Base-by-base conservation (phyloP, 1,284 basidiomycete genomes). In the Calocybe gambosa region DNA sequence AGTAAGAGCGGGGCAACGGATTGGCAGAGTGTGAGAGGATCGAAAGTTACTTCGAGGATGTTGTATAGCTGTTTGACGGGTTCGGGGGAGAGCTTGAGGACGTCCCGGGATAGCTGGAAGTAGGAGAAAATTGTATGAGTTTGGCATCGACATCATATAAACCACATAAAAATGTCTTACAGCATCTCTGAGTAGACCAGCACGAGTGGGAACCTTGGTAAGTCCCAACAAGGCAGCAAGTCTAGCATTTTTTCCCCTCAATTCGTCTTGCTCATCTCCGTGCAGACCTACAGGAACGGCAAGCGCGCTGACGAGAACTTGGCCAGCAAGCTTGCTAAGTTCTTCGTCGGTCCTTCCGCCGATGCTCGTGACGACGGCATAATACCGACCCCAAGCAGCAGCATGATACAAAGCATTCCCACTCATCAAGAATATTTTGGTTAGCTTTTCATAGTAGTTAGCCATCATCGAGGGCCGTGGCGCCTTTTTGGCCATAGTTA, bases 361-460 rank as follows among this genome's bases (percentile, higher is more conserved):
- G 23, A 82, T 83, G 47, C 71, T 75, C 2, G 77, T 81, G 34
- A 84, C 75, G 42, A 89, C 64, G 23, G 76, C 68, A 52, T 88
- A 85, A 67, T 94, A 97, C 47, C 89, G 78, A 48, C 88, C 85
- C 92, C 93, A 98, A 0, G 96, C 93, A 16, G 95, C 93, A 47
- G 96, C 95, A 64, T 99, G 95, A 72, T 95, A 99, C 33, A 99
- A 75, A 12, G 90, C 84, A 63, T 94, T 95, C 3, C 89, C 90
- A 55, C 91, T 94, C 69, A 91, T 91, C 56, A 92, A 73, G 69
- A 99, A 99, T 60, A 99, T 97, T 59, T 89, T 87, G 38, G 93
- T 92, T 53, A 98, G 82, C 71, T 98, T 98, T 67, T 98, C 94
- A 70, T 98, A 99, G 71, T 98, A 99, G 65, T 93, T 93, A 51